A percentile compares a stretch with the other conserved stretches of the same genome.
These are phyloP conservation scores for Rutstroemia sp. DNA, from an alignment of 2,329 filamentous ascomycete species.

Conservation along the genomic window DNA sequence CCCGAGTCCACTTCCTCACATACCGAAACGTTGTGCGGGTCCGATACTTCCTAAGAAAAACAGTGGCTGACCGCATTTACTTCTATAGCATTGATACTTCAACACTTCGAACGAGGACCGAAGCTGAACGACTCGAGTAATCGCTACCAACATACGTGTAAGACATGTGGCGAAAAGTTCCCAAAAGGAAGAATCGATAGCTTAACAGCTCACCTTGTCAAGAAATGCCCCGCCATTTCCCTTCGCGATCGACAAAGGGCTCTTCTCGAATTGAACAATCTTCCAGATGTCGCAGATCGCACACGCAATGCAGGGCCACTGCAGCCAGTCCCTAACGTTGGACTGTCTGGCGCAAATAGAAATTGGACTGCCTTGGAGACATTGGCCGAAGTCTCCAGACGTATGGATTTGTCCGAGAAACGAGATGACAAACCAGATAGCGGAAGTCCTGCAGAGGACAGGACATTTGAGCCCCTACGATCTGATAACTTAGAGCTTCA, in stretches of 20 bases:
- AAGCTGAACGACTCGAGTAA: constrained; percentile 89
- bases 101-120: constrained; percentile 80
- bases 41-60: background rate
- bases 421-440: constrained; percentile 45
- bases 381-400: constrained; percentile 79
- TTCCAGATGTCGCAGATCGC: constrained; percentile 43
- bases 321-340: constrained; percentile 22
- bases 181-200: constrained; percentile 84
- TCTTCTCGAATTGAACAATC: constrained; percentile 63
- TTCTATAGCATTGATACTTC: constrained; percentile 55
- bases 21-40: background rate
- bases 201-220: constrained; percentile 72
- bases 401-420: constrained; percentile 61
- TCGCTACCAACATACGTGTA: constrained; percentile 87
- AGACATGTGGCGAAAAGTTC: constrained; percentile 79
- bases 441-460: constrained; percentile 30
- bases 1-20: background rate
- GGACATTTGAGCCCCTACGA: constrained; percentile 18
- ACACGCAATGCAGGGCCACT: constrained; percentile 30
- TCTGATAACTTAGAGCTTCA: constrained; percentile 42
- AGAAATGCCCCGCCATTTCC: constrained; percentile 76
- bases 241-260: constrained; percentile 69
- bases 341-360: constrained; percentile 41
- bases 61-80: constrained; percentile 10
- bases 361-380: constrained; percentile 79